Evolutionary conservation across 305 asterid genomes (phyloP).

Genomic region (Fraxinus nigra): DNA sequence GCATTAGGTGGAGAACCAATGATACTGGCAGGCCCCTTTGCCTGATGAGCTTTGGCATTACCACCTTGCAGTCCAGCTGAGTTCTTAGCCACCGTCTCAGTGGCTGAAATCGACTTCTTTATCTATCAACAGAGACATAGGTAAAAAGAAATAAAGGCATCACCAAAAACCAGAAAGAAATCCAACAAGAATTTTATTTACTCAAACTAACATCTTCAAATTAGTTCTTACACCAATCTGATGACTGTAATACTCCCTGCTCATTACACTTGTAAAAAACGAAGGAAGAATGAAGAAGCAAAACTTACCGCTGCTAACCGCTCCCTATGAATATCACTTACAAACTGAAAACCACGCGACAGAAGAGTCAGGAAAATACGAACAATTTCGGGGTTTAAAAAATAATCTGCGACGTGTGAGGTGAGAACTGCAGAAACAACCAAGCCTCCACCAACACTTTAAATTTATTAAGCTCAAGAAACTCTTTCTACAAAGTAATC

Average conservation of each 20-base stretch:
- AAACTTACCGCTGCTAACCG: constrained; percentile 71
- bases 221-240: neutral
- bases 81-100: constrained; percentile 48
- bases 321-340: constrained; percentile 77
- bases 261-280: neutral
- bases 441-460: neutral
- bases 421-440: neutral
- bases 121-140: constrained; percentile 43
- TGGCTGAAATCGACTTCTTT: constrained; percentile 50
- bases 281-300: constrained; percentile 11
- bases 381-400: neutral
- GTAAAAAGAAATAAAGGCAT: neutral
- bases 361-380: constrained; percentile 14
- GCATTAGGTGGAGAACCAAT: constrained; percentile 71
- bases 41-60: constrained; percentile 56
- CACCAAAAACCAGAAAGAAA: neutral
- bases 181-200: neutral
- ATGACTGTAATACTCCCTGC: neutral
- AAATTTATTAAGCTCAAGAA: neutral
- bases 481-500: constrained; percentile 11
- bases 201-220: constrained; percentile 2
- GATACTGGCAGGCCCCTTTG: constrained; percentile 51
- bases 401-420: neutral
- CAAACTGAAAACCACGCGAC: constrained; percentile 45
- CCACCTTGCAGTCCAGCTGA: constrained; percentile 58